Evolutionary conservation across 2,329 filamentous ascomycete genomes (phyloP).

Genomic region (Fusarium virguliforme): DNA sequence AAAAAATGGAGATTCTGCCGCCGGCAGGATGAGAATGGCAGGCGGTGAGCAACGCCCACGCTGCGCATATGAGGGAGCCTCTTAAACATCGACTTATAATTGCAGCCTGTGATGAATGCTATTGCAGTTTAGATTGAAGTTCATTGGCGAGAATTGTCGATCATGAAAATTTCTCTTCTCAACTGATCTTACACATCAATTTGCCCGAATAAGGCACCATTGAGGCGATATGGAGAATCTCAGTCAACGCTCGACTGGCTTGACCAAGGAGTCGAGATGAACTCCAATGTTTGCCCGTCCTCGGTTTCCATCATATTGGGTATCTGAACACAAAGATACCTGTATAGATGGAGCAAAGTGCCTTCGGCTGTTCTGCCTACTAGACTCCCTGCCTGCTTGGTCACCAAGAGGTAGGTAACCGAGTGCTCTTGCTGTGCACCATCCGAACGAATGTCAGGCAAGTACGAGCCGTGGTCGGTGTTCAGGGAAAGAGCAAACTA

Average conservation of each 20-base stretch:
- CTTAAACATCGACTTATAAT: neutral
- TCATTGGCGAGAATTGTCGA: neutral
- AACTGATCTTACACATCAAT: neutral
- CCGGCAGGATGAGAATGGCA: neutral
- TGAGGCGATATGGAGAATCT: neutral
- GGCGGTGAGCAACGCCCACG: conserved; percentile 4
- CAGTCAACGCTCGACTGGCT: neutral
- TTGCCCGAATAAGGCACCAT: neutral
- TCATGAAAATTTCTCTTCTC: neutral
- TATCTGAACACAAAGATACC: too few species aligned
- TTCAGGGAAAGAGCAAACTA: neutral
- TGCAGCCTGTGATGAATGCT: neutral
- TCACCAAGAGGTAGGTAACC: neutral
- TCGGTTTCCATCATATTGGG: too few species aligned
- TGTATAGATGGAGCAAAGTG: neutral
- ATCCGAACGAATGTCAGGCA: neutral
- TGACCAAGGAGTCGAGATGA: too few species aligned
- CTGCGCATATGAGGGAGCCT: neutral
- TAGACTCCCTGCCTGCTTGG: too few species aligned
- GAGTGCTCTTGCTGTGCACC: neutral
- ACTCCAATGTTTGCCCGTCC: too few species aligned
- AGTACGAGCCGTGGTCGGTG: neutral
- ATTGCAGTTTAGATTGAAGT: neutral
- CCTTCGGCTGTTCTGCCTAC: neutral
- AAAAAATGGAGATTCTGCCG: conserved; percentile 5